Percentiles rank a stretch among this genome's conserved stretches.
Evolutionary conservation across 148 eudicot species (phyloP).

Genomic region (Diospyros lotus): DNA sequence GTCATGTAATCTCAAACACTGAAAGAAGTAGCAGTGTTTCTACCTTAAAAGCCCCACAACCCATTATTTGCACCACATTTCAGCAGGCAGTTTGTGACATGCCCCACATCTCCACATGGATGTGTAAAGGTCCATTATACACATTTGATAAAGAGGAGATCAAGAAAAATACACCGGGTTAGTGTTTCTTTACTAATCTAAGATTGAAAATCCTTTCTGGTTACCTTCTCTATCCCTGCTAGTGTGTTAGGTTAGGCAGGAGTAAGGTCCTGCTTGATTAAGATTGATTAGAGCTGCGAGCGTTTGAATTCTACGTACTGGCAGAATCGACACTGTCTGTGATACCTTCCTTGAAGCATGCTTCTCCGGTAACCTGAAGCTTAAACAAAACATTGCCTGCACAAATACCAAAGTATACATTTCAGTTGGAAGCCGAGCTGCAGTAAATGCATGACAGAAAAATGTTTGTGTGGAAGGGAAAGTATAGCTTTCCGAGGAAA

Average conservation of each 20-base stretch:
- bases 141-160: neutral
- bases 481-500: neutral
- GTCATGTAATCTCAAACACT: neutral
- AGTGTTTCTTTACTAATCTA: constrained; percentile 1
- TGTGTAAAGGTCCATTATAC: neutral
- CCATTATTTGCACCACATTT: neutral
- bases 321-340: constrained; percentile 6
- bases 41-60: neutral
- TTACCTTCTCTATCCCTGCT: constrained; percentile 1
- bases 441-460: neutral
- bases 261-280: neutral
- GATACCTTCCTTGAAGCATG: constrained; percentile 41
- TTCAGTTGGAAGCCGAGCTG: too few species aligned
- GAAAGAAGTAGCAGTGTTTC: neutral
- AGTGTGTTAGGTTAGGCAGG: neutral
- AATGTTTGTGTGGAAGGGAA: neutral
- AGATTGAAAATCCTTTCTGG: neutral
- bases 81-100: neutral
- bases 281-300: neutral
- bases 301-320: neutral
- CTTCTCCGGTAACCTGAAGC: constrained; percentile 85
- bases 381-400: constrained; percentile 97
- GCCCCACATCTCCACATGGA: neutral
- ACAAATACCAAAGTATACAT: neutral
- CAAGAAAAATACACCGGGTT: too few species aligned